These are phyloP conservation scores for Wickerhamomyces sp. DNA, from an alignment of 1,139 yeast genomes.

Conservation along the genomic window DNA sequence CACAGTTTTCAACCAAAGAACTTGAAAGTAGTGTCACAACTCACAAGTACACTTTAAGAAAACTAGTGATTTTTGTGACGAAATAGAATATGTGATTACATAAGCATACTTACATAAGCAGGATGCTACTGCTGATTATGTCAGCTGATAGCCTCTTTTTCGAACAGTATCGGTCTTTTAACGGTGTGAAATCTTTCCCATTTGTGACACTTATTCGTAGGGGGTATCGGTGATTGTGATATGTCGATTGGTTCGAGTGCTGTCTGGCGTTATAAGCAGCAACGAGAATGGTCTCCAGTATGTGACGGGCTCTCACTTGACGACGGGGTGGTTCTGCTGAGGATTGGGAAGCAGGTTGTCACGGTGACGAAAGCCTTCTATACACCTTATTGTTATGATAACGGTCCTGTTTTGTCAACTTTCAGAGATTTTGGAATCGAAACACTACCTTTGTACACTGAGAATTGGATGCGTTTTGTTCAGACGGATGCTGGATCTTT, in stretches of 20 bases:
- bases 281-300: slow-evolving; percentile 11
- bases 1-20: neutral
- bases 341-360: slow-evolving; percentile 3
- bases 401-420: slow-evolving; percentile 29
- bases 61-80: too few species aligned
- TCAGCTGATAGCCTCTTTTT: neutral
- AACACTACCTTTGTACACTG: slow-evolving; percentile 15
- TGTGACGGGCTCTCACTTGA: slow-evolving; percentile 15
- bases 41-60: too few species aligned
- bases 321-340: slow-evolving; percentile 10
- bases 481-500: slow-evolving; percentile 36
- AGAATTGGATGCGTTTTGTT: slow-evolving; percentile 25
- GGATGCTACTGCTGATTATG: too few species aligned
- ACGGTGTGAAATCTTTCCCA: neutral
- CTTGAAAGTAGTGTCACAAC: too few species aligned
- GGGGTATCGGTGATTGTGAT: neutral
- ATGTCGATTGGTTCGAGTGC: slow-evolving; percentile 22
- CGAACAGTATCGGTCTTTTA: neutral
- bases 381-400: slow-evolving; percentile 23
- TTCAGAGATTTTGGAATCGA: slow-evolving; percentile 22
- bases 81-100: neutral
- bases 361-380: slow-evolving; percentile 5
- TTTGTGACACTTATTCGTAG: neutral
- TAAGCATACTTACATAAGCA: too few species aligned
- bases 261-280: slow-evolving; percentile 22